Conservation (phyloP, 306 rosid species). For the Rosa rugosa region DNA sequence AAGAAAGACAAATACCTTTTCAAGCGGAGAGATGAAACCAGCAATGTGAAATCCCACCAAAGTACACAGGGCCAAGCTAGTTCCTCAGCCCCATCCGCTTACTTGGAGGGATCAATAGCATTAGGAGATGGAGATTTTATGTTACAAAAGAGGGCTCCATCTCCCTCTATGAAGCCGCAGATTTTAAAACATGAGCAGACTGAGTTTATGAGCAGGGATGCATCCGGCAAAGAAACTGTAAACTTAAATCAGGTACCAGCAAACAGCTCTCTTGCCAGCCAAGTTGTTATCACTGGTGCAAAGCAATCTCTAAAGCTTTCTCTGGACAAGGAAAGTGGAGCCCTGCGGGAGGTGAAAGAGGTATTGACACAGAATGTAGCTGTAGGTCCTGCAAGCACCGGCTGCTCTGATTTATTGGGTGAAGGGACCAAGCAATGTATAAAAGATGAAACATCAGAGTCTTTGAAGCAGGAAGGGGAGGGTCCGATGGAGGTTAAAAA, state of each 20-base stretch:
- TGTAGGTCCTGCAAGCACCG: constrained; percentile 26
- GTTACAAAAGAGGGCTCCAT: constrained; percentile 59
- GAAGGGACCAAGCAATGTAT: constrained; percentile 30
- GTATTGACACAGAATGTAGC: constrained; percentile 27
- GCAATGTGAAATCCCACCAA: constrained; percentile 21
- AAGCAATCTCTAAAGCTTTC: constrained; percentile 43
- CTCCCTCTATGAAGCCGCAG: constrained; percentile 32
- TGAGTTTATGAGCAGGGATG: constrained; percentile 34
- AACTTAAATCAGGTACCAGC: constrained; percentile 34
- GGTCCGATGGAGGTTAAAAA: constrained; percentile 19
- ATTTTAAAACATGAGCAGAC: constrained; percentile 35
- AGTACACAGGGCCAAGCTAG: constrained; percentile 31
- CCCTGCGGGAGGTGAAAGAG: constrained; percentile 29
- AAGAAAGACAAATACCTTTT: constrained; percentile 88
- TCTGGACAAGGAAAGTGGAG: constrained; percentile 42
- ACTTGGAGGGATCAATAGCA: constrained; percentile 44
- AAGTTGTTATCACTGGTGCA: constrained; percentile 28
- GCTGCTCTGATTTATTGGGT: constrained; percentile 33
- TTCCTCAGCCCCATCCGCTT: constrained; percentile 42
- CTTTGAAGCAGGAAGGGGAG: constrained; percentile 40
- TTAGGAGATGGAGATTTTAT: constrained; percentile 47
- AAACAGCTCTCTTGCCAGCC: constrained; percentile 32
- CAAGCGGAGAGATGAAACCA: constrained; percentile 80
- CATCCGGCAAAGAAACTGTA: constrained; percentile 34
- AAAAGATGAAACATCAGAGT: constrained; percentile 37